A percentile compares a stretch with the other conserved stretches of the same genome.
Conservation (phyloP, 495 filamentous ascomycete species). For the Talaromyces ruber region DNA sequence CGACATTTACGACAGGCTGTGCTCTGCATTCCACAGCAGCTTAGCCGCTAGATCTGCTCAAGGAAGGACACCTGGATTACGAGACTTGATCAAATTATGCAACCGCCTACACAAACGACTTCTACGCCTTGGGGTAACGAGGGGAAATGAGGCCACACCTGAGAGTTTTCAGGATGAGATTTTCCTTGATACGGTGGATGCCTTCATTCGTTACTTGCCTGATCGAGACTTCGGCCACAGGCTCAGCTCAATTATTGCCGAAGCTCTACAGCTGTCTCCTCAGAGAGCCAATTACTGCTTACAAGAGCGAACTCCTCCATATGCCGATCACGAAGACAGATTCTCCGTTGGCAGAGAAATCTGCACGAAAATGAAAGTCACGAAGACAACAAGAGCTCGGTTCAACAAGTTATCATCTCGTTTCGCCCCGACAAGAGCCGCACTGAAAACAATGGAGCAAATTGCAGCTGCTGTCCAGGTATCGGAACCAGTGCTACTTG, state of each 20-base stretch:
- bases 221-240: slow-evolving; percentile 48
- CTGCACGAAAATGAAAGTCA: slow-evolving; percentile 23
- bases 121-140: slow-evolving; percentile 50
- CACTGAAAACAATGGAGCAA: slow-evolving; percentile 59
- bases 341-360: slow-evolving; percentile 62
- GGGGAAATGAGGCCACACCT: slow-evolving; percentile 63
- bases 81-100: slow-evolving; percentile 89
- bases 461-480: slow-evolving; percentile 73
- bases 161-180: slow-evolving; percentile 72
- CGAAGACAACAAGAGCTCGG: slow-evolving; percentile 1
- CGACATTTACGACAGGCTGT: slow-evolving; percentile 63
- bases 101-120: slow-evolving; percentile 57
- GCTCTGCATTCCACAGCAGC: slow-evolving; percentile 40
- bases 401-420: slow-evolving; percentile 27
- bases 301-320: slow-evolving; percentile 54
- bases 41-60: slow-evolving; percentile 38
- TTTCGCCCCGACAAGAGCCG: slow-evolving; percentile 38
- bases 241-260: slow-evolving; percentile 63
- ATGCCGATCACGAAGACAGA: slow-evolving; percentile 45
- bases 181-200: slow-evolving; percentile 83
- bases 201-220: slow-evolving; percentile 74
- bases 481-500: slow-evolving; percentile 80
- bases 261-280: slow-evolving; percentile 75
- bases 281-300: slow-evolving; percentile 68
- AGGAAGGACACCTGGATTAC: slow-evolving; percentile 49